Evolutionary conservation across 2,329 filamentous ascomycete species (phyloP).

Genomic region (Pseudogymnoascus sp.): DNA sequence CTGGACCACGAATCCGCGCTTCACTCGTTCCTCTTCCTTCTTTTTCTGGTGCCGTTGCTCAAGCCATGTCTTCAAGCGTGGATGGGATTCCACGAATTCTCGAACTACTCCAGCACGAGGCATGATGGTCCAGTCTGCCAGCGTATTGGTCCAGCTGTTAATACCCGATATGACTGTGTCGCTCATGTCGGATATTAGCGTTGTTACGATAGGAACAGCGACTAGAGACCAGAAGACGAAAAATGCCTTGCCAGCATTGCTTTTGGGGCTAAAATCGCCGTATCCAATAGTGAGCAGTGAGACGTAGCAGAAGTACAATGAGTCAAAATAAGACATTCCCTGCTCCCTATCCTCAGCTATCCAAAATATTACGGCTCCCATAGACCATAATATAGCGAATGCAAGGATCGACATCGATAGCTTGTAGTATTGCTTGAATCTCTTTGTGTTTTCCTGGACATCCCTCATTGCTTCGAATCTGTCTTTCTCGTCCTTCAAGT

Average conservation of each 20-base stretch:
- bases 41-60: constrained; percentile 30
- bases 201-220: constrained; percentile 62
- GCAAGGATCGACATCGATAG: constrained; percentile 48
- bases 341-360: constrained; percentile 44
- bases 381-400: constrained; percentile 55
- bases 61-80: constrained; percentile 33
- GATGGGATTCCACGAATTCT: constrained; percentile 39
- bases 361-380: constrained; percentile 59
- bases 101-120: constrained; percentile 51
- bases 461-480: constrained; percentile 57
- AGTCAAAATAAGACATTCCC: constrained; percentile 51
- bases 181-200: constrained; percentile 54
- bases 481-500: constrained; percentile 50
- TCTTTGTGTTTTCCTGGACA: constrained; percentile 49
- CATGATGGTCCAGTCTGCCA: constrained; percentile 59
- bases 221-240: constrained; percentile 64
- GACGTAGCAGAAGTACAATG: constrained; percentile 62
- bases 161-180: constrained; percentile 55
- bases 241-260: constrained; percentile 57
- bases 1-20: constrained; percentile 24
- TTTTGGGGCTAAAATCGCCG: constrained; percentile 55
- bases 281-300: constrained; percentile 62
- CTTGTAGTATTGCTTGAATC: constrained; percentile 51
- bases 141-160: constrained; percentile 49
- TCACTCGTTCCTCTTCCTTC: constrained; percentile 35